Conservation (phyloP, 2,329 filamentous ascomycete species). For the Colletotrichum navitas region DNA sequence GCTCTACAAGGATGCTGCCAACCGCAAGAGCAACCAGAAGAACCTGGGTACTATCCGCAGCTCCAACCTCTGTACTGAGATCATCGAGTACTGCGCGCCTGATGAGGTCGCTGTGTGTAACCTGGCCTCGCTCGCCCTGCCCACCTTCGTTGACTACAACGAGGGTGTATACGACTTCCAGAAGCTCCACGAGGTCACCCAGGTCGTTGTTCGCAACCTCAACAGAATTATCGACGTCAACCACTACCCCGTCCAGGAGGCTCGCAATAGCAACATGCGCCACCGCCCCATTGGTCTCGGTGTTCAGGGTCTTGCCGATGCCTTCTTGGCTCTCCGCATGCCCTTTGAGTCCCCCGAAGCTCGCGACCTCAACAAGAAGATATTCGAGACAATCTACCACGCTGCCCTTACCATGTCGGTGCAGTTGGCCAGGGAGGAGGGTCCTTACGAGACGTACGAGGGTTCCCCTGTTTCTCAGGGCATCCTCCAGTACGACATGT, state of each 20-base stretch:
- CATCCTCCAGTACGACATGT: slow-evolving; percentile 98
- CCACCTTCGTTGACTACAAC: slow-evolving; percentile 89
- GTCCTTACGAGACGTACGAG: slow-evolving; percentile 89
- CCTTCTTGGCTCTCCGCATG: slow-evolving; percentile 95
- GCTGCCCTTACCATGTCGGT: slow-evolving; percentile 90
- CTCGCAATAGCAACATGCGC: slow-evolving; percentile 95
- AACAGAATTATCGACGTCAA: slow-evolving; percentile 99
- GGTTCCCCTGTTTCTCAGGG: slow-evolving; percentile 95
- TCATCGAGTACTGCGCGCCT: slow-evolving; percentile 95
- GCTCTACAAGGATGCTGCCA: slow-evolving; percentile 99
- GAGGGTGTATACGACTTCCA: slow-evolving; percentile 92
- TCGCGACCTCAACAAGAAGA: slow-evolving; percentile 94
- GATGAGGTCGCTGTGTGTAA: slow-evolving; percentile 99
- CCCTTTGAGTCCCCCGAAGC: slow-evolving; percentile 98
- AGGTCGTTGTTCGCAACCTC: slow-evolving; percentile 93
- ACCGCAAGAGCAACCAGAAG: slow-evolving; percentile 99
- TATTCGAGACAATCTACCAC: slow-evolving; percentile 99
- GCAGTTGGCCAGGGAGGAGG: slow-evolving; percentile 85
- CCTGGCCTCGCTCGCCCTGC: slow-evolving; percentile 92
- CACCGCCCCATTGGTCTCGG: slow-evolving; percentile 96
- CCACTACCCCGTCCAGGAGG: slow-evolving; percentile 97
- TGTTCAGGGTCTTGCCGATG: slow-evolving; percentile 97
- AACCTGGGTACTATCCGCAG: slow-evolving; percentile 98
- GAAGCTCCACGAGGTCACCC: slow-evolving; percentile 94
- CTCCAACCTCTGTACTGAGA: slow-evolving; percentile 99